Percentiles rank a stretch among this genome's conserved stretches.
Evolutionary conservation across 371 early-diverging fungal species (phyloP).

Genomic region (Syncephalastrum monosporum): DNA sequence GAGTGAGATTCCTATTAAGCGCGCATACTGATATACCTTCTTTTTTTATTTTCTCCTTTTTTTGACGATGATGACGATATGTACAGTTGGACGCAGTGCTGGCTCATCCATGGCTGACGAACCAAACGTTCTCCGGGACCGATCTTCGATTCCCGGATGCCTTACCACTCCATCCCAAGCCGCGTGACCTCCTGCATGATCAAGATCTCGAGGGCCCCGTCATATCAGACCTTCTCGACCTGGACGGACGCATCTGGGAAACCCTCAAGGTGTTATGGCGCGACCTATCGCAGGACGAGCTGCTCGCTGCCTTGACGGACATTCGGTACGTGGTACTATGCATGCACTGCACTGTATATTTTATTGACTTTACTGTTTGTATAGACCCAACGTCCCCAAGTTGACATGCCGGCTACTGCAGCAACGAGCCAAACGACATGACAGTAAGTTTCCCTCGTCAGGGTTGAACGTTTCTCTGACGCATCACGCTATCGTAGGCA

Average conservation of each 20-base stretch:
- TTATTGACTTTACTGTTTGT: slow-evolving; percentile 4
- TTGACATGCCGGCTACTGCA: slow-evolving; percentile 40
- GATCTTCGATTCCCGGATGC: slow-evolving; percentile 26
- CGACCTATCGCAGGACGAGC: slow-evolving; percentile 23
- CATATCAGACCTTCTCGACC: slow-evolving; percentile 19
- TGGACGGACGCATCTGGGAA: slow-evolving; percentile 42
- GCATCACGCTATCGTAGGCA: background rate
- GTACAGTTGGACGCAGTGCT: slow-evolving; percentile 36
- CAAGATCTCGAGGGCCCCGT: slow-evolving; percentile 23
- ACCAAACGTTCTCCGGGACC: slow-evolving; percentile 36
- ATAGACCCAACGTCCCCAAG: slow-evolving; percentile 39
- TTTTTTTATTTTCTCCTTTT: slow-evolving; percentile 5
- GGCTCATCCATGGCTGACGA: slow-evolving; percentile 44
- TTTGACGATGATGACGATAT: slow-evolving; percentile 1
- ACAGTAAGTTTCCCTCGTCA: slow-evolving; percentile 3
- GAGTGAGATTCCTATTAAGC: background rate
- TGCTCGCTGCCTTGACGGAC: slow-evolving; percentile 17
- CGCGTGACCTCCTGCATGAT: slow-evolving; percentile 23
- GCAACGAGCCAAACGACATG: slow-evolving; percentile 26
- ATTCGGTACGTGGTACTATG: slow-evolving; percentile 21
- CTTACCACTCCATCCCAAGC: slow-evolving; percentile 9
- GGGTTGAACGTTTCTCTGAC: background rate
- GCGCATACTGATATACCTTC: slow-evolving; percentile 3
- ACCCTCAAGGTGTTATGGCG: slow-evolving; percentile 32
- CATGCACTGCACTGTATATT: background rate